Percentiles rank a stretch among this genome's conserved stretches.
Conservation (phyloP, 257 asterid genomes). For the Striga asiatica region DNA sequence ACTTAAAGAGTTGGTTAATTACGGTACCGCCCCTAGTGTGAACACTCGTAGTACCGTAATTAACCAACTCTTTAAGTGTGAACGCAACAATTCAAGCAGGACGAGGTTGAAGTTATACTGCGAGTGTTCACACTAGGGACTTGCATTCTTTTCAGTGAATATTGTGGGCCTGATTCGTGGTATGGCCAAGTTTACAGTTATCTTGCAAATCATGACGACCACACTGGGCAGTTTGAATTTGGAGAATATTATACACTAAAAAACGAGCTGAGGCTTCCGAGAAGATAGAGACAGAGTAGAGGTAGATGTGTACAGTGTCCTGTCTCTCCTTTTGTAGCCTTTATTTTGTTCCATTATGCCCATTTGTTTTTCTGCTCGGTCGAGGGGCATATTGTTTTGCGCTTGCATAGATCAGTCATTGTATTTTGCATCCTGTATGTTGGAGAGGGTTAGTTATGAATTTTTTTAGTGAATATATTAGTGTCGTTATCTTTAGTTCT, state of each 20-base stretch:
- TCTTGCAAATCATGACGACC: conserved; percentile 18
- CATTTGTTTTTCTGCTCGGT: conserved; percentile 17
- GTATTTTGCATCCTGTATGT: conserved; percentile 14
- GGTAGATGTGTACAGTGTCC: conserved; percentile 73
- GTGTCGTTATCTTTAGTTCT: background rate
- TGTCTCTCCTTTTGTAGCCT: conserved; percentile 25
- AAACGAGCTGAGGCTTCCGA: conserved; percentile 23
- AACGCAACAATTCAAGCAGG: too few relatives aligned
- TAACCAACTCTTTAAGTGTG: too few relatives aligned
- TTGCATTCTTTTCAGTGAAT: conserved; percentile 29
- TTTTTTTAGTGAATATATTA: conserved; percentile 48
- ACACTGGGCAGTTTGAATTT: conserved; percentile 25
- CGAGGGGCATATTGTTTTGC: conserved; percentile 34
- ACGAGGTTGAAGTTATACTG: too few relatives aligned
- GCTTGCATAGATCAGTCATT: conserved; percentile 17
- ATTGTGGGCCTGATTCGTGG: conserved; percentile 20
- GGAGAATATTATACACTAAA: conserved; percentile 44
- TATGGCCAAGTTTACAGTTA: conserved; percentile 20
- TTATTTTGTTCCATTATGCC: conserved; percentile 13
- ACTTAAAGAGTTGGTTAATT: too few relatives aligned
- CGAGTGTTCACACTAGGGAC: conserved; percentile 5
- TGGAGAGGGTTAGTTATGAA: conserved; percentile 40
- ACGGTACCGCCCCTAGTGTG: too few relatives aligned
- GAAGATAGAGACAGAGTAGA: conserved; percentile 42
- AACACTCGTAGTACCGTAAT: too few relatives aligned